A percentile compares a stretch with the other conserved stretches of the same genome.
phyloP scores from a whole-genome alignment of 805 yeast genomes.

The Ogataea nakhonphanomensis region DNA sequence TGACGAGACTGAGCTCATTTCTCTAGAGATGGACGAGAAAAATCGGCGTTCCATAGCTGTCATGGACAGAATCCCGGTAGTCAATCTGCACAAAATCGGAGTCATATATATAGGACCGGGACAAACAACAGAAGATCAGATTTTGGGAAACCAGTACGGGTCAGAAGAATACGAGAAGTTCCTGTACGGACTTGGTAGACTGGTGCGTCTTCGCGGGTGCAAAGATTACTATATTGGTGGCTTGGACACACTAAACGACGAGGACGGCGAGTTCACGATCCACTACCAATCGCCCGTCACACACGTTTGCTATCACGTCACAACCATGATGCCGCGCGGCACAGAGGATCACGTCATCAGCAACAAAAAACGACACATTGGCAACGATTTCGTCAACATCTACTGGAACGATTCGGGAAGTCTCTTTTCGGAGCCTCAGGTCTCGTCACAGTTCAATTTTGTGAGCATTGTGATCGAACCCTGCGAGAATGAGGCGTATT shows the following conservation, averaged over 20 bases:
- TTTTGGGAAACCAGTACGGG: constrained; percentile 62
- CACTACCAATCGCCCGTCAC: constrained; percentile 69
- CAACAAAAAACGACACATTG: constrained; percentile 78
- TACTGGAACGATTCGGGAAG: constrained; percentile 73
- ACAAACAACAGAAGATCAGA: constrained; percentile 61
- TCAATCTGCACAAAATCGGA: constrained; percentile 77
- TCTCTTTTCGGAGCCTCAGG: constrained; percentile 63
- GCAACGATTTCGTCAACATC: constrained; percentile 78
- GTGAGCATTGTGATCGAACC: constrained; percentile 78
- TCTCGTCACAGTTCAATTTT: constrained; percentile 75
- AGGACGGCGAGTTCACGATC: constrained; percentile 73
- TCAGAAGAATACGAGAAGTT: constrained; percentile 61
- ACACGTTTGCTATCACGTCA: constrained; percentile 74
- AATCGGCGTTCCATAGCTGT: constrained; percentile 52
- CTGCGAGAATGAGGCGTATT: constrained; percentile 32
- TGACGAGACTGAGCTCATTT: constrained; percentile 17
- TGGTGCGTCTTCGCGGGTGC: constrained; percentile 56
- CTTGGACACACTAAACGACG: constrained; percentile 61
- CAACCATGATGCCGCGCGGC: constrained; percentile 73
- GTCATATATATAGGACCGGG: constrained; percentile 68
- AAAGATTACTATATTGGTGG: constrained; percentile 68
- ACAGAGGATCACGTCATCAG: constrained; percentile 40
- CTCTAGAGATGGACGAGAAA: constrained; percentile 30
- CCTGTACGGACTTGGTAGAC: constrained; percentile 53
- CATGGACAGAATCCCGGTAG: constrained; percentile 73